Evolutionary conservation across 768 basidiomycete species (phyloP).

Genomic region (Calvatia gigantea): DNA sequence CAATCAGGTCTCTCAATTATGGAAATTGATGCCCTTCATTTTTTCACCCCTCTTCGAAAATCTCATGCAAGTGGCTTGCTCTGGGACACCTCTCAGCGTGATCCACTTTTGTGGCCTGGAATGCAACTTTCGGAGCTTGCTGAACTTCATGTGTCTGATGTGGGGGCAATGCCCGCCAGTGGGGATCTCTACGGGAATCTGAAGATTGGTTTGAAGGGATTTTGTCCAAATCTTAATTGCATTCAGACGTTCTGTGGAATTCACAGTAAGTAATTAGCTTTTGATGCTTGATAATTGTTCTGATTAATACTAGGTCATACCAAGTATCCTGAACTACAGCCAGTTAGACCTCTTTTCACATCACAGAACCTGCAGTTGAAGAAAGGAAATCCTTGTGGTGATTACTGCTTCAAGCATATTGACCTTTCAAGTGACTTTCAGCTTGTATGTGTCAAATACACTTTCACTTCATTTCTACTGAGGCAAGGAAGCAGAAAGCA

Average conservation of each 20-base stretch:
- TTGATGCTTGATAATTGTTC: not conserved
- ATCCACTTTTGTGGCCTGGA: conserved; percentile 36
- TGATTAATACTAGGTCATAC: not conserved
- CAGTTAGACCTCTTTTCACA: not conserved
- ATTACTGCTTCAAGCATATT: conserved; percentile 9
- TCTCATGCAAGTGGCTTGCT: conserved; percentile 33
- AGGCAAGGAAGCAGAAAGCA: conserved; percentile 11
- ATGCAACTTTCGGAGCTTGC: conserved; percentile 13
- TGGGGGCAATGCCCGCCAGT: conserved; percentile 14
- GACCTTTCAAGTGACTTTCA: not conserved
- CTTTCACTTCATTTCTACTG: not conserved
- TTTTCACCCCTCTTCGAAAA: conserved; percentile 19
- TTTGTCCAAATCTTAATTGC: conserved; percentile 47
- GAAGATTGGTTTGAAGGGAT: conserved; percentile 26
- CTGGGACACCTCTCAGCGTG: conserved; percentile 40
- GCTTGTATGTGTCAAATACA: not conserved
- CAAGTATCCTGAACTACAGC: not conserved
- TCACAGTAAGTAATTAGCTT: conserved; percentile 25
- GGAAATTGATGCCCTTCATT: conserved; percentile 32
- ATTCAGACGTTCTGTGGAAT: conserved; percentile 34
- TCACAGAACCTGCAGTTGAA: not conserved
- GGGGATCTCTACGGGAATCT: conserved; percentile 30
- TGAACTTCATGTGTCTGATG: conserved; percentile 6
- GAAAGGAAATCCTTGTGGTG: conserved; percentile 6
- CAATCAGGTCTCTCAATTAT: conserved; percentile 23